Base-by-base conservation (phyloP, 2,329 filamentous ascomycete genomes). In the Truncatella angustata region DNA sequence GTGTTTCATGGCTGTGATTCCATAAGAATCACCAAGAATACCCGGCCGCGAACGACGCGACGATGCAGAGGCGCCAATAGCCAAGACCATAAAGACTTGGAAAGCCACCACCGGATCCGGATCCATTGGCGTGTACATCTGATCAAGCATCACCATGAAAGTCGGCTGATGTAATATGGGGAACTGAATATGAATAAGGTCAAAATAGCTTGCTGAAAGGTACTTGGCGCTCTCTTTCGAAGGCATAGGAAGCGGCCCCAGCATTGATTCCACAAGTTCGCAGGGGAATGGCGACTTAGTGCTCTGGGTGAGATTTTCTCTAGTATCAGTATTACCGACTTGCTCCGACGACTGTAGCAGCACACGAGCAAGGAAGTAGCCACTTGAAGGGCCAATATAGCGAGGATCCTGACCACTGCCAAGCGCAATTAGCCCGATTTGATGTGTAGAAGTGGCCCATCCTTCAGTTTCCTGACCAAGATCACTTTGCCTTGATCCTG, bases 361-460 rank as follows among this genome's bases (percentile, higher is more conserved):
- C 3, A 79, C 65, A 1, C 75, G 73, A 2, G 77, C 76, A 11
- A 81, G 70, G 37, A 79, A 79, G 51, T 78, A 79, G 1, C 79
- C 79, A 34, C 78, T 81, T 0, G 79, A 82, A 2, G 79, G 79
- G 0, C 79, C 79, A 12, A 82, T 76, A 44, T 82, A 82, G 52
- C 75, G 69, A 3, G 73, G 74, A 18, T 78, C 76, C 39, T 70
- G 67, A 21, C 73, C 75, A 3, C 69, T 69, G 2, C 74, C 75
- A 1, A 81, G 64, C 0, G 78, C 79, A 0, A 82, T 70, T 12
- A 82, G 59, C 0, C 79, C 79, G 14, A 81, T 79, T 54, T 82
- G 77, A 54, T 81, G 77, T 36, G 49, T 45, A 28, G 37, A 14
- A 44, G 30, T 37, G 47, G n/a, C n/a, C n/a, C n/a, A n/a, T n/a